Evolutionary conservation across 306 rosid species (phyloP).

Genomic region (Sindora glabra): DNA sequence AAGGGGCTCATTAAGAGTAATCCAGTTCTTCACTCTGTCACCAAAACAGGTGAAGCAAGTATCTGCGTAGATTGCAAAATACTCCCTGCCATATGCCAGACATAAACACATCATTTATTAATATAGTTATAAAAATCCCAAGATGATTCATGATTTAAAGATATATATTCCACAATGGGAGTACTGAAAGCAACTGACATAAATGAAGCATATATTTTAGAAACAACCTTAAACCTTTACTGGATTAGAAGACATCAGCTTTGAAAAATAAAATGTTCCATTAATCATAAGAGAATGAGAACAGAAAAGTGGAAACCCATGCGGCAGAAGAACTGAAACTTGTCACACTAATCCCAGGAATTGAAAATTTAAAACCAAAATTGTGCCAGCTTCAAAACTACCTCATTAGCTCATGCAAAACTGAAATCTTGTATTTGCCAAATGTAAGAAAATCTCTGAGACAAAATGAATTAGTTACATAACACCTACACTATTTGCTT

Average conservation of each 20-base stretch:
- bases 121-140: neutral
- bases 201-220: too few species aligned
- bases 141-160: too few species aligned
- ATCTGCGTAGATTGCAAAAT: slow-evolving; percentile 70
- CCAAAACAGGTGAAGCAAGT: slow-evolving; percentile 88
- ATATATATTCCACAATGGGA: too few species aligned
- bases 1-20: slow-evolving; percentile 83
- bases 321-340: too few species aligned
- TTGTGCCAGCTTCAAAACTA: neutral
- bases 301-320: too few species aligned
- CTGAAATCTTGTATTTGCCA: neutral
- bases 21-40: slow-evolving; percentile 90
- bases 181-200: too few species aligned
- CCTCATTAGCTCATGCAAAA: neutral
- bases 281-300: too few species aligned
- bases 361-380: too few species aligned
- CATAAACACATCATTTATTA: slow-evolving; percentile 13
- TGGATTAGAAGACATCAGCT: too few species aligned
- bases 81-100: slow-evolving; percentile 31
- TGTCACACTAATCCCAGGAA: too few species aligned
- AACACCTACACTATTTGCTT: slow-evolving; percentile 62
- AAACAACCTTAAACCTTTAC: too few species aligned
- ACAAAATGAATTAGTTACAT: slow-evolving; percentile 7
- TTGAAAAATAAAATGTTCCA: too few species aligned
- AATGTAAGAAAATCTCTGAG: neutral